phyloP scores from a whole-genome alignment of 768 basidiomycete genomes.

The Clitopilus hobsonii region DNA sequence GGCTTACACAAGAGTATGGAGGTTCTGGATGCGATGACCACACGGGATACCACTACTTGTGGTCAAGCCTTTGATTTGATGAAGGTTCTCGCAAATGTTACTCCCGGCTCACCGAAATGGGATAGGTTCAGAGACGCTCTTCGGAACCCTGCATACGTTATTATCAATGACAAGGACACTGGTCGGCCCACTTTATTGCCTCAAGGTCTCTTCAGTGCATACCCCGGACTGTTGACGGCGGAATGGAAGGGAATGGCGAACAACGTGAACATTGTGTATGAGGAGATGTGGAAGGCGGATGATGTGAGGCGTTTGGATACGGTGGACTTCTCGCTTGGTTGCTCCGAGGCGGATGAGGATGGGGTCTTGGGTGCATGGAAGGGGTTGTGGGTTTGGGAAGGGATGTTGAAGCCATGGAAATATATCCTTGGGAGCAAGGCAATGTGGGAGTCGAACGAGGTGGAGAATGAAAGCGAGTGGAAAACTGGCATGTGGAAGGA shows the following conservation, averaged over 20 bases:
- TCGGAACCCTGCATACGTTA: background rate
- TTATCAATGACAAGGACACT: background rate
- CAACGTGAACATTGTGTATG: constrained; percentile 47
- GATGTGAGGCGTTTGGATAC: constrained; percentile 55
- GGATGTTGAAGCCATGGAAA: constrained; percentile 13
- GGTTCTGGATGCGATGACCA: constrained; percentile 53
- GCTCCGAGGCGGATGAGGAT: constrained; percentile 50
- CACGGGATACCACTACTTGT: constrained; percentile 45
- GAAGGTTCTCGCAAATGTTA: constrained; percentile 29
- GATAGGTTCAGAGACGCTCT: background rate
- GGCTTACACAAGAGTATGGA: constrained; percentile 41
- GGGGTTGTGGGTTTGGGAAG: constrained; percentile 23
- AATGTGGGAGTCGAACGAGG: background rate
- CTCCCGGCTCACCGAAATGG: background rate
- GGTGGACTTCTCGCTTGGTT: constrained; percentile 52
- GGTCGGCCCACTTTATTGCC: constrained; percentile 39
- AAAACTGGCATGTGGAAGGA: constrained; percentile 29
- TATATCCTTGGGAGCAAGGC: constrained; percentile 5
- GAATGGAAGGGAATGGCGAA: constrained; percentile 44
- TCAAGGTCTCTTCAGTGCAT: constrained; percentile 47
- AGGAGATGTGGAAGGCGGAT: constrained; percentile 44
- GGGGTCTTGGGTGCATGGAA: constrained; percentile 37
- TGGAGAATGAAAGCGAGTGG: constrained; percentile 3
- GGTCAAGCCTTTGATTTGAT: constrained; percentile 52
- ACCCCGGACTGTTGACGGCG: constrained; percentile 48